Base-by-base conservation (phyloP, 208 protist genomes). In the Naegleria gruberi region DNA sequence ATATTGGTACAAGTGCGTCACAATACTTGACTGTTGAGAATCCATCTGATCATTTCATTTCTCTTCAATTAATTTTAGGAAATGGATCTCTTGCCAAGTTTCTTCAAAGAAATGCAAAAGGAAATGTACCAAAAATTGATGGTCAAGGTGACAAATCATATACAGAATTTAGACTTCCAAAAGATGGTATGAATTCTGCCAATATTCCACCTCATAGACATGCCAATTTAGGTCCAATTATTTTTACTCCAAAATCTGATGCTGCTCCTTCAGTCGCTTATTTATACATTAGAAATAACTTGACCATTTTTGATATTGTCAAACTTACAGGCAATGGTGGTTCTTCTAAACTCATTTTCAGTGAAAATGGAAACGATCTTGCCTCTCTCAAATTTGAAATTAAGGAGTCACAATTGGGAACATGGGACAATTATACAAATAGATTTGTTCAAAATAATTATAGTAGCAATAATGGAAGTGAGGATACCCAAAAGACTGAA, bases 351-450 rank as follows among this genome's bases (percentile, higher is more conserved):
- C 15, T 84, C 23, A 37, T 84, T 34, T 84, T 84, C 10, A 34
- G n/a, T 30, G 81, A 84, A 12, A 42, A 84, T 46, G 81, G 81
- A 26, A 44, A 17, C 2, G 81, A 84, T 46, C 44, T 84, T 1
- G n/a, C 42, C 41, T 40, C 30, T 26, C 40, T 84, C 3, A 42
- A 44, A 84, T 84, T 84, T 30, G 81, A 84, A 26, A 84, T 84
- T 84, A 45, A 42, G 40, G 81, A 84, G 44, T 84, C 81, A 26
- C 34, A 84, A 45, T 45, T 84, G 40, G 65, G 65, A 12, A 77
- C 65, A 77, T 77, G 65, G 65, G 65, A 77, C 30, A 77, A 77
- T 77, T 77, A 77, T 77, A 77, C 65, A 30, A 77, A 77, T 77
- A 30, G 65, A 37, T 77, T 77, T n/a, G 30, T 77, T 77, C 65